Evolutionary conservation across 768 basidiomycete genomes (phyloP), one percentile per base, ranked within the genome.

Genomic region (Russula griseocarnosa): DNA sequence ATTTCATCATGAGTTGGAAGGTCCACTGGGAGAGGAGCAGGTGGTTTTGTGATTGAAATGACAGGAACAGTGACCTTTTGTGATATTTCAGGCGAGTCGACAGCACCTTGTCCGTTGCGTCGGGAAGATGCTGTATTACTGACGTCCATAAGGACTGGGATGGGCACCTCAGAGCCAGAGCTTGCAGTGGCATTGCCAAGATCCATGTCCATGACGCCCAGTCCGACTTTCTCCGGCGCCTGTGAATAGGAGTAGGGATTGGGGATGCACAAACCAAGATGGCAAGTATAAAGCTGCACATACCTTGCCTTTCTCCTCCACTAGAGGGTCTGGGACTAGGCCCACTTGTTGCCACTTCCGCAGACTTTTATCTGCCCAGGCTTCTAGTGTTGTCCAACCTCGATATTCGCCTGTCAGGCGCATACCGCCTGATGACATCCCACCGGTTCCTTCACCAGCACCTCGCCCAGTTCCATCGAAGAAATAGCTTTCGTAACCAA

Each of bases 301-400:
- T 73, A 80, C 84, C 78, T 85, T 83, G 71, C 72, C 75, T 68
- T 81, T 81, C 67, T 79, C 78, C 61, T 79, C 66, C 34, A 57
- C 55, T 36, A 61, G 62, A 57, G 65, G 59, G 40, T 77, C 83
- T 32, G 83, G 74, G 38, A 92, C 79, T 38, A 93, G 73, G 3
- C 94, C 94, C 28, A 84, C 80, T 69, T 90, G 86, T 60, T 87
- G 84, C 94, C 95, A 98, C 72, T 85, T 85, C 72, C 87, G 83
- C 54, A 94, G 79, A 75, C 93, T 94, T 68, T 82, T 81, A 76
- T 97, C 95, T 54, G 92, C 94, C 88, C 89, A 91, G 16, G 94
- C 95, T 73, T 98, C 94, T 63, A 97, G 74, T 7, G 94, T 90
- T 72, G 81, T 90, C 94, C 94, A 97, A 7, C 95, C 94, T 73